These are phyloP conservation scores for Pseudognaphalium luteoalbum DNA, from an alignment of 129 eudicot species.

Conservation along the genomic window DNA sequence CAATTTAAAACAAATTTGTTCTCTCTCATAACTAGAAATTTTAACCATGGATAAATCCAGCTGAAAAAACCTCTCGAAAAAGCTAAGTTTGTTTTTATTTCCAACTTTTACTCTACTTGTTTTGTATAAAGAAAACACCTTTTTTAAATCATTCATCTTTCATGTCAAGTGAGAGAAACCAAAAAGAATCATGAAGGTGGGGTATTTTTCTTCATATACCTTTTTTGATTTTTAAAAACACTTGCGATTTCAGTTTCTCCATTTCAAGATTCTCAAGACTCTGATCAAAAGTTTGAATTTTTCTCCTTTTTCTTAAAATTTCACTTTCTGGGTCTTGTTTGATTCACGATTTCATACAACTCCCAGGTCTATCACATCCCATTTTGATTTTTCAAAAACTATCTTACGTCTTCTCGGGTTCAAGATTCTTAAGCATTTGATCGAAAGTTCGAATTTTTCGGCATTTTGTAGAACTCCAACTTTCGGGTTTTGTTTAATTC, in stretches of 20 bases:
- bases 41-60: conserved; percentile 21
- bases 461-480: not conserved
- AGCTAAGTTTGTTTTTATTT: conserved; percentile 38
- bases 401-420: not conserved
- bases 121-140: not conserved
- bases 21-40: not conserved
- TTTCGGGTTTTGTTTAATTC: conserved; percentile 5
- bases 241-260: not conserved
- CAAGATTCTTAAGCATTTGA: not conserved
- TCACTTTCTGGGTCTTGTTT: not conserved
- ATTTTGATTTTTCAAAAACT: not conserved
- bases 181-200: conserved; percentile 21
- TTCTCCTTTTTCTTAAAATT: not conserved
- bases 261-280: not conserved
- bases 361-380: not conserved
- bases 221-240: conserved; percentile 7
- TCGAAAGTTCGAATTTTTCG: not conserved
- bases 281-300: not conserved
- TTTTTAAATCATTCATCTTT: conserved; percentile 20
- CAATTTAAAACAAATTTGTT: not conserved
- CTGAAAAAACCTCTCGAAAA: conserved; percentile 22
- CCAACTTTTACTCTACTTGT: conserved; percentile 20
- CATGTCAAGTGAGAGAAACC: conserved; percentile 28
- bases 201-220: not conserved
- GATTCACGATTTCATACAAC: conserved; percentile 7